These are phyloP conservation scores for Aspergillus sp. DNA, from an alignment of 2,329 filamentous ascomycete species.

Conservation along the genomic window DNA sequence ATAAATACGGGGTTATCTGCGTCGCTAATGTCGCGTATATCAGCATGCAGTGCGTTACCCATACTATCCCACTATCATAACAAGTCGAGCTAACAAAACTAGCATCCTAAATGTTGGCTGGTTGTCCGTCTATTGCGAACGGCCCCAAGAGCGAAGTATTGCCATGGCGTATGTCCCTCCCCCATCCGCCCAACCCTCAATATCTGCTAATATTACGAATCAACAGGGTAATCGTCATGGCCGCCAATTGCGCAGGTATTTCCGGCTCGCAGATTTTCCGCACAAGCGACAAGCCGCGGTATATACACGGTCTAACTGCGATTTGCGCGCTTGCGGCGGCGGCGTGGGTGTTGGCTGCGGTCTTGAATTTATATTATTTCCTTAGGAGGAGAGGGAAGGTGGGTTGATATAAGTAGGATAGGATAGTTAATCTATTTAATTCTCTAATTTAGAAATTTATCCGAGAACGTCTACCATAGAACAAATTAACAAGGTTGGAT, in stretches of 20 bases:
- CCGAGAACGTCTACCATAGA: too few species aligned
- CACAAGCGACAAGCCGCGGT: slow-evolving; percentile 18
- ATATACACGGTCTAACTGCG: slow-evolving; percentile 21
- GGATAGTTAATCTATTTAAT: too few species aligned
- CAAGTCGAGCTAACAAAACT: slow-evolving; percentile 4
- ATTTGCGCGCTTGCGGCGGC: slow-evolving; percentile 18
- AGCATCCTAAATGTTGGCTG: slow-evolving; percentile 51
- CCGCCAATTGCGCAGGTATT: slow-evolving; percentile 56
- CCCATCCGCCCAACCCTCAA: background rate
- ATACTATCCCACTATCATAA: background rate
- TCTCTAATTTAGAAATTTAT: too few species aligned
- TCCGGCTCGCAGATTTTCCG: slow-evolving; percentile 56
- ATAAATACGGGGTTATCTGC: slow-evolving; percentile 23
- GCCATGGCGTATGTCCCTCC: slow-evolving; percentile 50
- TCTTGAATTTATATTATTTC: slow-evolving; percentile 19
- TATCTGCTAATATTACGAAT: background rate
- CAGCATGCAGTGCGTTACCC: slow-evolving; percentile 29
- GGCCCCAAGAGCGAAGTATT: slow-evolving; percentile 52
- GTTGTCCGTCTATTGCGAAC: slow-evolving; percentile 50
- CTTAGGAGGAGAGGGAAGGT: background rate
- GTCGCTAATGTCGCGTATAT: slow-evolving; percentile 24
- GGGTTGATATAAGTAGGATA: too few species aligned
- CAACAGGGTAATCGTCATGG: slow-evolving; percentile 47
- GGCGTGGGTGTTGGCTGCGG: slow-evolving; percentile 15
- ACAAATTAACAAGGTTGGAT: too few species aligned